Evolutionary conservation across 495 filamentous ascomycete genomes (phyloP).

Genomic region (Lasiosphaeriaceae sp.): DNA sequence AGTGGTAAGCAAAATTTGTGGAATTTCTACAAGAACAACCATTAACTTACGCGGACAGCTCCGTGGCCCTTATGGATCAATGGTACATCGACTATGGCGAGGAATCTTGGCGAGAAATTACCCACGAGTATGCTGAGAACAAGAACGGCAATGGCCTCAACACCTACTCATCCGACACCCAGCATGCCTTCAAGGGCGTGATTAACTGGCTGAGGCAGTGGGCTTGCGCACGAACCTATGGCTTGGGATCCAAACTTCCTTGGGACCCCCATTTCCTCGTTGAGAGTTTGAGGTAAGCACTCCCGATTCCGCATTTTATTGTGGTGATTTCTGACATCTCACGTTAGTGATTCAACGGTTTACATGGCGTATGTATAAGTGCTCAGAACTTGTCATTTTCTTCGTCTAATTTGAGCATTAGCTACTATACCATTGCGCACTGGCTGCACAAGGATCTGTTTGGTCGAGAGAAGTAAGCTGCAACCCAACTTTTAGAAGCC

Average conservation of each 20-base stretch:
- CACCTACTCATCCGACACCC: conserved; percentile 68
- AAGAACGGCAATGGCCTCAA: conserved; percentile 54
- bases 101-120: background rate
- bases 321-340: background rate
- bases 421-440: conserved; percentile 86
- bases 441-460: conserved; percentile 72
- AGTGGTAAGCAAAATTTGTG: conserved; percentile 38
- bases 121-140: conserved; percentile 52
- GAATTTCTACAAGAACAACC: too few relatives aligned
- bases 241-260: conserved; percentile 67
- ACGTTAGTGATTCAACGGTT: conserved; percentile 66
- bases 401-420: too few relatives aligned
- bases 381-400: too few relatives aligned
- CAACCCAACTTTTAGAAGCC: too few relatives aligned
- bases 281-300: conserved; percentile 59
- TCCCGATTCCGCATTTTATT: conserved; percentile 38
- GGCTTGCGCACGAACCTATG: conserved; percentile 84
- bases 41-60: conserved; percentile 17
- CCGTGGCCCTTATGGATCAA: conserved; percentile 85
- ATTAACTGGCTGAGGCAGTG: conserved; percentile 86
- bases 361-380: conserved; percentile 60
- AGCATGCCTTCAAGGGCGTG: conserved; percentile 72
- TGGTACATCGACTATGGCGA: conserved; percentile 62
- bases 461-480: conserved; percentile 50
- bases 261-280: conserved; percentile 86